A percentile compares a stretch with the other conserved stretches of the same genome.
Conservation (phyloP, 148 eudicot species). For the Rhododendron molle region DNA sequence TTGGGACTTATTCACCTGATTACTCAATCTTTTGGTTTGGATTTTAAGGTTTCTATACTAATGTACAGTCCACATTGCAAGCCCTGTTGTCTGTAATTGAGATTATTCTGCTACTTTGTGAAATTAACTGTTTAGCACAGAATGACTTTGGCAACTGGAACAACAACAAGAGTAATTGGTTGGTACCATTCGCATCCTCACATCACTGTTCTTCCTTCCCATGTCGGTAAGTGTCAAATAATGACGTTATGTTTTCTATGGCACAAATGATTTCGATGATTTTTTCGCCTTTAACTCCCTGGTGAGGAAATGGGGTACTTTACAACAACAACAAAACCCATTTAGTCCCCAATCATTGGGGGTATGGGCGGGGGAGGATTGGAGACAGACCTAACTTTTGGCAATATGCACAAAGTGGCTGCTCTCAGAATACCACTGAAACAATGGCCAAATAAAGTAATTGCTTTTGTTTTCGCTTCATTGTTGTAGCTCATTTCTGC, state of each 20-base stretch:
- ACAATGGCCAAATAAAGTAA: not conserved
- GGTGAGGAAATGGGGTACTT: not conserved
- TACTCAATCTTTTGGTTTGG: not conserved
- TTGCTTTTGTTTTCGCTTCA: not conserved
- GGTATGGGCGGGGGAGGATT: no score
- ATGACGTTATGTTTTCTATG: not conserved
- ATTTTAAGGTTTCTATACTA: not conserved
- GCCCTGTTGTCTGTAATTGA: not conserved
- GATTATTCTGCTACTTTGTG: constrained; percentile 22
- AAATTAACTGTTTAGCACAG: constrained; percentile 70
- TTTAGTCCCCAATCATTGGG: no score
- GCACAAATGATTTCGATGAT: not conserved
- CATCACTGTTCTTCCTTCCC: constrained; percentile 98
- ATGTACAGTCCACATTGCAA: not conserved
- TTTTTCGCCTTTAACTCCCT: not conserved
- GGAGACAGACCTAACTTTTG: no score
- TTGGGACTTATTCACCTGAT: not conserved
- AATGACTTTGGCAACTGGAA: constrained; percentile 78
- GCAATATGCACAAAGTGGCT: no score
- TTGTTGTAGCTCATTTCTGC: not conserved
- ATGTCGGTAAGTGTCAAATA: constrained; percentile 68
- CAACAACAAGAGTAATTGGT: constrained; percentile 96
- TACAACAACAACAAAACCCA: no score
- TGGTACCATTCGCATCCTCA: constrained; percentile 99
- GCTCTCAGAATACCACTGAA: no score